These are phyloP conservation scores for Verbascum thapsus DNA, from an alignment of 257 asterid species.

Conservation along the genomic window DNA sequence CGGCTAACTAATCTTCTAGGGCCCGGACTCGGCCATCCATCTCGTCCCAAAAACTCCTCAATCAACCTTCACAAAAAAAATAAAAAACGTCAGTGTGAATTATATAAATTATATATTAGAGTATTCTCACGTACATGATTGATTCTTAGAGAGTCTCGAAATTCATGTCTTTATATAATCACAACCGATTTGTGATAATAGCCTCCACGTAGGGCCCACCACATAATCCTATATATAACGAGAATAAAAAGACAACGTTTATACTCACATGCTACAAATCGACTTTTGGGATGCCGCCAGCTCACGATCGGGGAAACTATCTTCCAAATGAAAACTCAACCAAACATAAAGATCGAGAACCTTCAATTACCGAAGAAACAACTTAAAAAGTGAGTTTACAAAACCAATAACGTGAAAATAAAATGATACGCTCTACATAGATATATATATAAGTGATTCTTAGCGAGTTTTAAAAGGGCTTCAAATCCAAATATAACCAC, in stretches of 20 bases:
- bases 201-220: too few relatives aligned
- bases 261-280: slow-evolving; percentile 82
- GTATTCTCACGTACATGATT: not conserved
- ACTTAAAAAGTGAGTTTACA: slow-evolving; percentile 4
- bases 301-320: slow-evolving; percentile 88
- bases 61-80: slow-evolving; percentile 57
- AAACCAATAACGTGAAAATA: not conserved
- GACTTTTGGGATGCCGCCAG: slow-evolving; percentile 88
- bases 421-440: not conserved
- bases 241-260: not conserved
- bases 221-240: not conserved
- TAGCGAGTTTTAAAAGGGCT: too few relatives aligned
- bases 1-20: slow-evolving; percentile 34
- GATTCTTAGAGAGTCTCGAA: too few relatives aligned
- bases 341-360: slow-evolving; percentile 91
- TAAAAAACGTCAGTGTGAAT: not conserved
- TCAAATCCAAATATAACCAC: too few relatives aligned
- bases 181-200: too few relatives aligned
- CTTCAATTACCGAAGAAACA: slow-evolving; percentile 41
- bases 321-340: slow-evolving; percentile 86
- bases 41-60: slow-evolving; percentile 74
- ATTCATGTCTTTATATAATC: too few relatives aligned
- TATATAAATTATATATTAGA: not conserved
- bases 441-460: too few relatives aligned
- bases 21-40: slow-evolving; percentile 53